phyloP scores from a whole-genome alignment of 2,329 filamentous ascomycete genomes.

The Beauveria asiatica region DNA sequence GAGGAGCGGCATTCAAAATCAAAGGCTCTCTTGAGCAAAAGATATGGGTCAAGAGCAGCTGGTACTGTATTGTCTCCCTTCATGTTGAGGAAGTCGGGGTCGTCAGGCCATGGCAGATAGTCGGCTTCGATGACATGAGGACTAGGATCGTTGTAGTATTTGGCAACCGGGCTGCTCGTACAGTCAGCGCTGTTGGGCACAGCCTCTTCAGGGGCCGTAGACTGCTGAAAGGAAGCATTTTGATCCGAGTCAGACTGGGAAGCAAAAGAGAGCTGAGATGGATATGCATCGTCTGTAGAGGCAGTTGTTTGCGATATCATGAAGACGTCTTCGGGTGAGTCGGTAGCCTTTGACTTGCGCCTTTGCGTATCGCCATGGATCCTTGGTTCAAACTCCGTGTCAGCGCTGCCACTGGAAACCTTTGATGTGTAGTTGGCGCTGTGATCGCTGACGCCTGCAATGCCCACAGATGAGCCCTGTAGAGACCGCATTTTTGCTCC shows the following conservation, averaged over 20 bases:
- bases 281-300: slow-evolving; percentile 25
- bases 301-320: slow-evolving; percentile 40
- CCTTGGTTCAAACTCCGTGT: slow-evolving; percentile 1
- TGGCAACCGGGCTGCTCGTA: slow-evolving; percentile 18
- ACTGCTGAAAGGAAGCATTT: slow-evolving; percentile 7
- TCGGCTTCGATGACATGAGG: slow-evolving; percentile 46
- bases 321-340: slow-evolving; percentile 32
- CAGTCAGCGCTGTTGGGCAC: slow-evolving; percentile 16
- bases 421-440: slow-evolving; percentile 13
- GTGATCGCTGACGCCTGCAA: not conserved
- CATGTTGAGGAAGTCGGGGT: slow-evolving; percentile 44
- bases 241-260: slow-evolving; percentile 21
- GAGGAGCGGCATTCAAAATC: slow-evolving; percentile 48
- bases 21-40: slow-evolving; percentile 44
- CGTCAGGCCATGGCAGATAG: slow-evolving; percentile 50
- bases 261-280: slow-evolving; percentile 24
- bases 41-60: slow-evolving; percentile 46
- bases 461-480: not conserved
- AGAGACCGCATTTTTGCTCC: slow-evolving; percentile 22
- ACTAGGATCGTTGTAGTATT: slow-evolving; percentile 29
- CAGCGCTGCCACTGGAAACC: slow-evolving; percentile 10
- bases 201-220: slow-evolving; percentile 13
- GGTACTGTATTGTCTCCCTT: slow-evolving; percentile 11
- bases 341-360: slow-evolving; percentile 13
- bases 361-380: slow-evolving; percentile 5